These are phyloP conservation scores for Camellia sinensis DNA, from an alignment of 148 eudicot species.

Conservation along the genomic window DNA sequence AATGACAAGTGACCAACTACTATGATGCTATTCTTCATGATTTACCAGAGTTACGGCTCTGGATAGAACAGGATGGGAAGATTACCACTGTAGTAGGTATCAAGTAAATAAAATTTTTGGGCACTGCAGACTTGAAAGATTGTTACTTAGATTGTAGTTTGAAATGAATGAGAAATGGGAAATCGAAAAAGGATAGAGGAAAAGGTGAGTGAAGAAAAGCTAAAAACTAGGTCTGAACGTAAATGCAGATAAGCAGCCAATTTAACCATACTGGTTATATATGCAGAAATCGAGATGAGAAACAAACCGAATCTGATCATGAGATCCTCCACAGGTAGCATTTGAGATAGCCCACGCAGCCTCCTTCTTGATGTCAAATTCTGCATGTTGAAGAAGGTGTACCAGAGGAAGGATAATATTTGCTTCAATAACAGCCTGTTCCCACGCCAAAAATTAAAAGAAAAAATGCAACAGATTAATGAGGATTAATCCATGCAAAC, in stretches of 20 bases:
- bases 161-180: not conserved
- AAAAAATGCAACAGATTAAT: not conserved
- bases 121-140: not conserved
- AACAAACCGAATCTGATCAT: conserved; percentile 65
- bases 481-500: not conserved
- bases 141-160: not conserved
- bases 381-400: conserved; percentile 66
- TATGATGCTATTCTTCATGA: not conserved
- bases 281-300: not conserved
- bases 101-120: not conserved
- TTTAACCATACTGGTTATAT: not conserved
- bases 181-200: not conserved
- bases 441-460: no score
- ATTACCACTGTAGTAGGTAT: not conserved
- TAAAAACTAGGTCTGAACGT: not conserved
- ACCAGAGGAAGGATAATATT: conserved; percentile 56
- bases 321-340: conserved; percentile 78
- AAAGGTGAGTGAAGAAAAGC: not conserved
- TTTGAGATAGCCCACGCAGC: conserved; percentile 89
- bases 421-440: conserved; percentile 71
- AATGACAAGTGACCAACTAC: not conserved
- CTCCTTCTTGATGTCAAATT: conserved; percentile 78
- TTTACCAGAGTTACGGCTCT: not conserved
- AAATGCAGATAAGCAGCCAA: not conserved
- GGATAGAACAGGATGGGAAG: not conserved